Base-by-base conservation (phyloP, 805 yeast species). In the Hanseniaspora lindneri region DNA sequence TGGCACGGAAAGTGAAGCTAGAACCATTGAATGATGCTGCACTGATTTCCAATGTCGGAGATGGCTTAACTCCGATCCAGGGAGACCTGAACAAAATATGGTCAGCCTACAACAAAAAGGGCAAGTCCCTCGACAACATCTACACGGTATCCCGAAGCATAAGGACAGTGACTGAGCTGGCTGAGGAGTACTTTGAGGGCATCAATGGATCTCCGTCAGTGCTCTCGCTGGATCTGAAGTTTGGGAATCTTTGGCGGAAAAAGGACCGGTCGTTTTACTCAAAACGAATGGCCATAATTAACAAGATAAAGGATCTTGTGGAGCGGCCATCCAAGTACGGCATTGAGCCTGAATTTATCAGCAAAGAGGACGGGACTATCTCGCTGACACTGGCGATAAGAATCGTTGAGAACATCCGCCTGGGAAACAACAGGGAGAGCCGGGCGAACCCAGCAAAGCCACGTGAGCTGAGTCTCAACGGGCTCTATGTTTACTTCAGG, bases 181-280 rank as follows among this genome's bases (percentile, higher is more conserved):
- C 64, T 2, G 55, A 57, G 17, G 64, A 60, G 44, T 60, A 60
- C 42, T 60, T 53, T 43, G 60, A 58, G 27, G 64, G 64, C 0
- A 48, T 60, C 11, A 55, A 57, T 2, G 59, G 58, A 3, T 53
- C 54, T 37, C 64, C 64, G 1, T 60, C 64, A 1, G 52, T 60
- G 5, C 23, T 56, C 50, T 53, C 54, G 6, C 46, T 60, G 14
- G 64, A 60, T 41, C 53, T 60, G 32, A 53, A 58, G 33, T 60
- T 55, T 44, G 64, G 64, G 16, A 51, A 62, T 2, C 52, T 57
- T 10, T 60, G 64, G 64, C 54, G 64, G 44, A 54, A 56, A 30
- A 54, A 52, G 24, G 62, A 60, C 28, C 51, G 64, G 23, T 55
- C 61, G 1, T 47, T 59, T 19, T 60, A 58, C 50, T 57, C 60